Base-by-base conservation (phyloP, 345 rosid genomes). In the Salix brachista region DNA sequence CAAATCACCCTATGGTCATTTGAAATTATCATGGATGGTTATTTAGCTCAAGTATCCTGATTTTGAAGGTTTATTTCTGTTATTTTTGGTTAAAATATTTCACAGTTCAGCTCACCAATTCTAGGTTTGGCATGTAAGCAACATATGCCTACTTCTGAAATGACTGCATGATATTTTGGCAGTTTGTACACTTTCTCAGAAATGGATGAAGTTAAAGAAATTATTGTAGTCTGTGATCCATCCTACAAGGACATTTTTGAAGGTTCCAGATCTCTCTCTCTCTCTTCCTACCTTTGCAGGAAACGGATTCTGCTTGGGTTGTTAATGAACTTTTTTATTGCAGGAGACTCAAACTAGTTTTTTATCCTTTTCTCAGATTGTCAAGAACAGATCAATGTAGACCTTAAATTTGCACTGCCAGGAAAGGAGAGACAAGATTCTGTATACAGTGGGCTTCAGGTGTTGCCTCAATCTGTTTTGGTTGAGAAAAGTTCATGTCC, bases 361-460 rank as follows among this genome's bases (percentile, higher is more conserved):
- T 11, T 44, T 30, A 4, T 70, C 75, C 65, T 54, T 65, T 62
- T 83, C 67, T 73, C 82, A 95, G 97, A 91, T 25, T 78, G 88
- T 64, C 71, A 81, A 76, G 92, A 87, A 39, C 75, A 84, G 19
- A 79, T 91, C 73, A 78, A 72, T 34, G 87, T 89, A 34, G 89
- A 88, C 80, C 91, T 95, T 67, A 91, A 88, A 83, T 93, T 93
- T 64, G 83, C 96, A 44, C 81, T 93, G 70, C 99, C 99, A 12
- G 99, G 97, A 70, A 93, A 93, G 85, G 99, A 95, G 86, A 89
- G 99, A 78, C 99, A 95, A 81, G 97, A 95, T 80, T 95, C 99
- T 66, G 97, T 95, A 39, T 89, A 83, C 83, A 90, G 81, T 72
- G 97, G 97, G 65, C 91, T 95, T 86, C 97, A 95, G 98, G 98